Percentiles rank a stretch among this genome's conserved stretches.
phyloP scores from a whole-genome alignment of 176 grass and related monocot genomes.

The Triticum urartu region DNA sequence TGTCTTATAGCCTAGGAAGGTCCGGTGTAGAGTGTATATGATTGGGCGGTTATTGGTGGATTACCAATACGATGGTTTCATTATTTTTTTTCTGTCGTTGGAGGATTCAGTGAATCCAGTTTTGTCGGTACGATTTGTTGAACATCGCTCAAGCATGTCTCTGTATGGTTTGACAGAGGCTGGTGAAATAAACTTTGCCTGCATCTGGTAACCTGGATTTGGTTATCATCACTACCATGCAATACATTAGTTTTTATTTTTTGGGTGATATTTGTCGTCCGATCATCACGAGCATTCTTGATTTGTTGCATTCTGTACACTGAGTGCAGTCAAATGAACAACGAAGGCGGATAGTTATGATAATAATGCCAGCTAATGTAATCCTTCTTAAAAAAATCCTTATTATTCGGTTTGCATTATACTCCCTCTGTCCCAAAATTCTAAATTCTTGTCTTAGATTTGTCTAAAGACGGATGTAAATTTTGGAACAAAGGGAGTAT shows the following conservation, averaged over 20 bases:
- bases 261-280: neutral
- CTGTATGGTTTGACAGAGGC: neutral
- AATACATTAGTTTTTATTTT: neutral
- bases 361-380: no score
- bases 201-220: neutral
- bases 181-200: slow-evolving; percentile 20
- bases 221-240: neutral
- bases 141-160: slow-evolving; percentile 9
- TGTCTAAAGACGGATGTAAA: no score
- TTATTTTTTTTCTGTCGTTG: neutral
- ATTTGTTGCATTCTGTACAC: neutral
- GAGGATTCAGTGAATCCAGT: slow-evolving; percentile 5
- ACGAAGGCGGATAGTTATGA: neutral
- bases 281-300: neutral
- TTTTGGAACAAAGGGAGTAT: no score
- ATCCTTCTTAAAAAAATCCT: no score
- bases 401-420: no score
- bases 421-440: no score
- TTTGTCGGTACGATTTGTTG: slow-evolving; percentile 19
- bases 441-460: no score
- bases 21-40: slow-evolving; percentile 47
- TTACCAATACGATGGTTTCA: neutral
- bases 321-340: neutral
- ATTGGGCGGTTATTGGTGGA: slow-evolving; percentile 26
- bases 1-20: slow-evolving; percentile 2